Evolutionary conservation across 2,329 filamentous ascomycete species (phyloP), one percentile per base, ranked within the genome.

Genomic region (Colletotrichum spaethianum): DNA sequence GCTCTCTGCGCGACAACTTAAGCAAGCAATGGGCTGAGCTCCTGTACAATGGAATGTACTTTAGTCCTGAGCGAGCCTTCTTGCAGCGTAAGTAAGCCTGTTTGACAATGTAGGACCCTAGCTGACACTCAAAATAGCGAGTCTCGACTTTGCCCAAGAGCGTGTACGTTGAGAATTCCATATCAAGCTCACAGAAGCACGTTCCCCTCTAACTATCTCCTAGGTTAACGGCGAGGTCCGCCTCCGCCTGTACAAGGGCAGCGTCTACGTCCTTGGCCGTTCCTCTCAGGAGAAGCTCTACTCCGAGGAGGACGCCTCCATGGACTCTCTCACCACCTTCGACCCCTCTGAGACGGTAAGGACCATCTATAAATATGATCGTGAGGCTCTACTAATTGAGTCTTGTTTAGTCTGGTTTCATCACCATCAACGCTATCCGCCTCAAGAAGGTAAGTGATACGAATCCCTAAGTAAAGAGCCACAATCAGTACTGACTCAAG

Each of bases 401-500:
- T n/a, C n/a, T n/a, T n/a, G n/a, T 12, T 2, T 4, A 70, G 50
- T 60, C 78, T 16, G 87, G 87, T 33, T 91, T 92, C 79, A 91
- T 96, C 78, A 87, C 87, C 64, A 91, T 94, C 76, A 87, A 96
- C 78, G 89, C 89, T 74, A 93, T 93, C 75, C 86, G 89, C 55
- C 83, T 93, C 61, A 84, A 90, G 83, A 92, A 83, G 76, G 69
- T 64, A 72, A n/a, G 69, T 42, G 1, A 40, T 1, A 36, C 12
- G 0, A 12, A 14, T 2, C 5, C 9, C 9, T 4, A 8, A 18
- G 12, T 48, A 6, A 3, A 12, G 18, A 9, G 9, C 9, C 11
- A 7, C 8, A 28, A n/a, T n/a, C n/a, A n/a, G n/a, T 26, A 9
- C 65, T 72, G 12, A 72, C n/a, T 38, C 2, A 2, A n/a, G n/a